Conservation (phyloP, 2,329 filamentous ascomycete genomes). For the Colletotrichum tropicale region DNA sequence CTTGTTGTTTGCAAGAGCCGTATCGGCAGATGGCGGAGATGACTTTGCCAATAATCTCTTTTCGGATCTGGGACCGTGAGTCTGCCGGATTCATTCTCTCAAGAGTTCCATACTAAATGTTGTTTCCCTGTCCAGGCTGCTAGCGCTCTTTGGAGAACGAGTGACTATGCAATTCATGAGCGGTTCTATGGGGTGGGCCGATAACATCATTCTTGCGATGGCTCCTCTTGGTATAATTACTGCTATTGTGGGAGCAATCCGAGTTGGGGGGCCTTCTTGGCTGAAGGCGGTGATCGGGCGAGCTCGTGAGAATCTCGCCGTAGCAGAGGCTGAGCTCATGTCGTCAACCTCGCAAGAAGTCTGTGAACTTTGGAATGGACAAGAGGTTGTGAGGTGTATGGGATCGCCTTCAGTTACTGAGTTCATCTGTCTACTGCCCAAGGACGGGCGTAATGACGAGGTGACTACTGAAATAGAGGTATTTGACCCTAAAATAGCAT, state of each 20-base stretch:
- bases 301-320: conserved; percentile 35
- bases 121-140: conserved; percentile 24
- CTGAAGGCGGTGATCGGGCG: conserved; percentile 43
- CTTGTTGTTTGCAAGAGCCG: rapidly evolving
- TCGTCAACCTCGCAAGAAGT: conserved; percentile 43
- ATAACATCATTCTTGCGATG: conserved; percentile 37
- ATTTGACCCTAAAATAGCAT: too few species aligned
- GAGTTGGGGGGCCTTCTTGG: conserved; percentile 31
- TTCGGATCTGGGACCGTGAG: not conserved
- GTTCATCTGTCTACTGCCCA: not conserved
- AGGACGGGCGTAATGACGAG: too few species aligned
- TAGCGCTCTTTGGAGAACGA: conserved; percentile 41
- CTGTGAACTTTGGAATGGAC: conserved; percentile 38
- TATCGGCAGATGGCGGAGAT: not conserved
- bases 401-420: not conserved
- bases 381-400: not conserved
- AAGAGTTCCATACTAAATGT: too few species aligned
- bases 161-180: conserved; percentile 44
- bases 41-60: not conserved
- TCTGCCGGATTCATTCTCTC: not conserved
- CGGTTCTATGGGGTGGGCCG: conserved; percentile 30
- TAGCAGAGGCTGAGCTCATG: conserved; percentile 41
- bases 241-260: conserved; percentile 33
- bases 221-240: conserved; percentile 45
- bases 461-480: too few species aligned